These are phyloP conservation scores for Saccharomyces eubayanus DNA, from an alignment of 805 yeast genomes.

Conservation along the genomic window DNA sequence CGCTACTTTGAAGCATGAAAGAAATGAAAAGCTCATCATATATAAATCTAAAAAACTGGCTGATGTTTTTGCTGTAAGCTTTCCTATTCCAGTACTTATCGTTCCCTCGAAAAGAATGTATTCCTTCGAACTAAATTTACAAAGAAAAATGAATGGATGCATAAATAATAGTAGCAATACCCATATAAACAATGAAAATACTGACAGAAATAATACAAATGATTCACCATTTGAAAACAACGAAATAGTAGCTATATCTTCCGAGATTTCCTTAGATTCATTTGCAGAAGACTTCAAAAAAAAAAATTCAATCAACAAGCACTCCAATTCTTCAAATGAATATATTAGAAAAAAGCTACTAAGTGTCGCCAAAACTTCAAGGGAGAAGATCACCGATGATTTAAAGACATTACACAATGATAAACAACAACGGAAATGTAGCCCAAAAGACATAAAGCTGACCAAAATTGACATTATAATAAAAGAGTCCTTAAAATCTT, in stretches of 20 bases:
- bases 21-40: conserved; percentile 17
- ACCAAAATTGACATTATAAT: not conserved
- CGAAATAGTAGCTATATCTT: not conserved
- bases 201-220: not conserved
- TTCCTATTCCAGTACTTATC: conserved; percentile 26
- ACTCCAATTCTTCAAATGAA: not conserved
- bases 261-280: not conserved
- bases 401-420: not conserved
- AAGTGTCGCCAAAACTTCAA: not conserved
- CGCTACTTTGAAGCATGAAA: conserved; percentile 19
- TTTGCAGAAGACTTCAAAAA: not conserved
- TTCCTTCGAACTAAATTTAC: conserved; percentile 20
- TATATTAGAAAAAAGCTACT: not conserved
- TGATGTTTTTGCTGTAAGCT: conserved; percentile 20
- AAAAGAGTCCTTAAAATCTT: not conserved
- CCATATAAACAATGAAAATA: not conserved
- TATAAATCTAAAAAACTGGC: conserved; percentile 22
- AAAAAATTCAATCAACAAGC: not conserved
- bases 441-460: not conserved
- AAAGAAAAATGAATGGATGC: conserved; percentile 3
- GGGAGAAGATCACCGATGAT: not conserved
- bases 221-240: not conserved
- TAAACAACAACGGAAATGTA: not conserved
- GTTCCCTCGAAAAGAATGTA: conserved; percentile 25
- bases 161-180: not conserved